phyloP scores from a whole-genome alignment of 2,329 filamentous ascomycete species.

The Exophiala calicioides region DNA sequence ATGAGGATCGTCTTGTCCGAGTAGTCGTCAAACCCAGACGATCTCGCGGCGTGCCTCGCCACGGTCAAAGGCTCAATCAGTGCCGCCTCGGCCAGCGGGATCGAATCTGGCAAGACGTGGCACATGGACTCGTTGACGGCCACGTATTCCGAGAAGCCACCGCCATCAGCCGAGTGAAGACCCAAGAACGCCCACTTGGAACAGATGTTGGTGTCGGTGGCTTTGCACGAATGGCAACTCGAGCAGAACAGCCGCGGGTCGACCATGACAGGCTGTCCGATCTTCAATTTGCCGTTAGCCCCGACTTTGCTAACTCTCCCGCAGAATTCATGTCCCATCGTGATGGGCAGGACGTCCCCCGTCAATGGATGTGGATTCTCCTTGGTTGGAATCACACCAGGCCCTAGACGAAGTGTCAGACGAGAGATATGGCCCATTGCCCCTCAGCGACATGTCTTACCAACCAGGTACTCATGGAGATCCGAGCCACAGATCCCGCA shows the following conservation, averaged over 20 bases:
- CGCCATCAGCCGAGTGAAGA: conserved; percentile 49
- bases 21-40: conserved; percentile 44
- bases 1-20: conserved; percentile 49
- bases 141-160: conserved; percentile 53
- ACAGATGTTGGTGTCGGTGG: conserved; percentile 54
- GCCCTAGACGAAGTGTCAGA: conserved; percentile 9
- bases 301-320: conserved; percentile 52
- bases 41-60: conserved; percentile 57
- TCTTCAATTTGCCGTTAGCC: conserved; percentile 45
- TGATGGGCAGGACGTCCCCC: conserved; percentile 51
- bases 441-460: conserved; percentile 40
- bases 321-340: conserved; percentile 56
- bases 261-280: conserved; percentile 51
- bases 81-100: conserved; percentile 55
- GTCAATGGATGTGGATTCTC: conserved; percentile 55
- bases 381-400: conserved; percentile 43
- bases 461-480: conserved; percentile 50
- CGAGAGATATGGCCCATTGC: not conserved
- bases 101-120: conserved; percentile 50
- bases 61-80: conserved; percentile 57
- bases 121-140: conserved; percentile 49
- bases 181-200: conserved; percentile 55
- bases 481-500: conserved; percentile 35
- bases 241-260: conserved; percentile 57
- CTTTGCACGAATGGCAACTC: conserved; percentile 52